phyloP scores from a whole-genome alignment of 1,139 yeast genomes.

The Diutina mesorugosa region DNA sequence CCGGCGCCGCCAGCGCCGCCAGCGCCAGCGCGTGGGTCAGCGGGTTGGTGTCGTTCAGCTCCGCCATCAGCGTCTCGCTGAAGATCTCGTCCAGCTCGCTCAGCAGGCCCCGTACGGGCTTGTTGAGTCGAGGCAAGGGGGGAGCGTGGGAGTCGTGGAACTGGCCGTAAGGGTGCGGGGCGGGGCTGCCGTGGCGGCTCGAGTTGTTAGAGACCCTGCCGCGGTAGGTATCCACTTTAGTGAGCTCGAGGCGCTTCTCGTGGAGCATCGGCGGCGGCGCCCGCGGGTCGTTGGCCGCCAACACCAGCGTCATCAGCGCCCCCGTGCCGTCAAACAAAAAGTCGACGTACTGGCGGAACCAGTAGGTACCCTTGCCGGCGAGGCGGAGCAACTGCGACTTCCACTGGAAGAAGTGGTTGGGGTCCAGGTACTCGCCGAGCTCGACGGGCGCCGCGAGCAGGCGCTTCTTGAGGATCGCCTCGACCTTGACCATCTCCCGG shows the following conservation, averaged over 20 bases:
- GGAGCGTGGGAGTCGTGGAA: not conserved
- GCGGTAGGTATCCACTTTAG: not conserved
- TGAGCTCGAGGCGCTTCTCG: not conserved
- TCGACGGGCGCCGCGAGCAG: not conserved
- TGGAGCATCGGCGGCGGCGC: not conserved
- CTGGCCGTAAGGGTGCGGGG: not conserved
- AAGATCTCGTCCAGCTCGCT: not conserved
- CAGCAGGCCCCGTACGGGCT: not conserved
- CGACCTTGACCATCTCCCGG: not conserved
- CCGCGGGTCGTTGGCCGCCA: not conserved
- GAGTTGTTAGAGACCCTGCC: not conserved
- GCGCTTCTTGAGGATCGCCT: not conserved
- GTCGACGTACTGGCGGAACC: conserved; percentile 3
- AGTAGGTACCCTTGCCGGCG: not conserved
- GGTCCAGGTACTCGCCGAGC: not conserved
- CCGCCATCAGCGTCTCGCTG: not conserved
- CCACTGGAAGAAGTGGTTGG: not conserved
- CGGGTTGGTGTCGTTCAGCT: not conserved
- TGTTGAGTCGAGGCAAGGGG: not conserved
- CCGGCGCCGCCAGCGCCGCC: not conserved
- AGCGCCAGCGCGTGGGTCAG: not conserved
- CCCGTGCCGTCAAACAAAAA: not conserved
- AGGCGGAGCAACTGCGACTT: not conserved
- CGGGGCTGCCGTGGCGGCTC: not conserved
- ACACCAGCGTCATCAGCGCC: not conserved